Base-by-base conservation (phyloP, 768 basidiomycete species). In the Kockovaella imperatae region DNA sequence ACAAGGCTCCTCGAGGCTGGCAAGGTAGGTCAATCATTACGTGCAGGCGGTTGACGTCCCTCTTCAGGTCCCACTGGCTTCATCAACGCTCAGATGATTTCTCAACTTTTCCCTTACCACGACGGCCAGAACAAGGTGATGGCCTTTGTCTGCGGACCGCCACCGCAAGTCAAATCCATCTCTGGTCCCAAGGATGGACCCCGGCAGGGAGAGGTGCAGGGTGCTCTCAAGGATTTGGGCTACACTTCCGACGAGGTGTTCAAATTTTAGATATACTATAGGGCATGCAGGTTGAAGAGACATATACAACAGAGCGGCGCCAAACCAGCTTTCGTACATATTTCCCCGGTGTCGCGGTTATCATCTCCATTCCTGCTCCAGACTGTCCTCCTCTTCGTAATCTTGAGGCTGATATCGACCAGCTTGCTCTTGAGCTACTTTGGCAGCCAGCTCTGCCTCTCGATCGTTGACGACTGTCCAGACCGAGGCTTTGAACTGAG, bases 401-500 rank as follows among this genome's bases (percentile, higher is more conserved):
- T n/a, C n/a, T n/a, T n/a, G n/a, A n/a, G n/a, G n/a, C n/a, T n/a
- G n/a, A n/a, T n/a, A n/a, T n/a, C n/a, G n/a, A n/a, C n/a, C n/a
- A n/a, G n/a, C n/a, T n/a, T n/a, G n/a, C n/a, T n/a, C n/a, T n/a
- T n/a, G n/a, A n/a, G n/a, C n/a, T n/a, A n/a, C n/a, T n/a, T n/a
- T n/a, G n/a, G n/a, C n/a, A n/a, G n/a, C n/a, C n/a, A n/a, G n/a
- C n/a, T n/a, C n/a, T n/a, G n/a, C n/a, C n/a, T n/a, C n/a, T n/a
- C 23, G 28, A 10, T 74, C 73, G 29, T 70, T 59, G 67, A 95
- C 83, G 45, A 91, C 84, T 13, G 84, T 87, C 88, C 89, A 93
- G 1, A 93, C 88, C 10, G 91, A 93, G 0, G 85, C 89, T 73
- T 95, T 91, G 79, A 90, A 96, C 87, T 90, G 58, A 17, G 6